Evolutionary conservation across 805 yeast genomes (phyloP), one percentile per base, ranked within the genome.

Genomic region (Pichia heedii): DNA sequence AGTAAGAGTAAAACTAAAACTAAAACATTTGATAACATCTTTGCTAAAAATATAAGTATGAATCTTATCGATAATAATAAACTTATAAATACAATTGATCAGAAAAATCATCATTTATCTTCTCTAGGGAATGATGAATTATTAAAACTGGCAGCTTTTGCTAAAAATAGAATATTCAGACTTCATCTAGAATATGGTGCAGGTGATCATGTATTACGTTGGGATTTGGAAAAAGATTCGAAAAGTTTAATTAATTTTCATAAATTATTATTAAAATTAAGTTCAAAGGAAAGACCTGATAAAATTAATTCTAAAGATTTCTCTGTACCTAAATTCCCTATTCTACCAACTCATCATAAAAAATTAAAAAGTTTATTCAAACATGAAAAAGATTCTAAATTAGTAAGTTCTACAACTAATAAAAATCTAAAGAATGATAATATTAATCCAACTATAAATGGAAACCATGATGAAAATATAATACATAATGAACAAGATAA

Each of bases 181-280:
- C 66, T 93, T n/a, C 84, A 82, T 39, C 67, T 93, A 37, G 96
- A 89, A 57, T 93, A 93, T 56, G 98, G 97, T 7, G 76, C 88
- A 27, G 96, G 96, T 2, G 75, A 78, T 6, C 76, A 80, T 44
- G 65, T 88, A 42, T 66, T 88, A 53, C 76, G 76, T 52, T 93
- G 98, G 98, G 68, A 81, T 1, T 75, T 93, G 7, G 70, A 77
- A 24, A 82, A 81, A 53, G 81, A 78, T 20, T 76, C 81, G 39
- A 77, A 79, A 52, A 96, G 88, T 49, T 68, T 93, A 36, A 64
- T 75, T n/a, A 70, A 70, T 22, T 68, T 90, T 43, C 94, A 89
- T 58, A 74, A 83, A 18, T 73, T 76, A 43, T 66, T 89, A 49
- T 80, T 38, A 11, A 43, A 37, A 18, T 29, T 22, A 26, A 42